Percentiles rank a stretch among this genome's conserved stretches.
phyloP scores from a whole-genome alignment of 2,329 filamentous ascomycete genomes.

The Cryoendolithus antarcticus region DNA sequence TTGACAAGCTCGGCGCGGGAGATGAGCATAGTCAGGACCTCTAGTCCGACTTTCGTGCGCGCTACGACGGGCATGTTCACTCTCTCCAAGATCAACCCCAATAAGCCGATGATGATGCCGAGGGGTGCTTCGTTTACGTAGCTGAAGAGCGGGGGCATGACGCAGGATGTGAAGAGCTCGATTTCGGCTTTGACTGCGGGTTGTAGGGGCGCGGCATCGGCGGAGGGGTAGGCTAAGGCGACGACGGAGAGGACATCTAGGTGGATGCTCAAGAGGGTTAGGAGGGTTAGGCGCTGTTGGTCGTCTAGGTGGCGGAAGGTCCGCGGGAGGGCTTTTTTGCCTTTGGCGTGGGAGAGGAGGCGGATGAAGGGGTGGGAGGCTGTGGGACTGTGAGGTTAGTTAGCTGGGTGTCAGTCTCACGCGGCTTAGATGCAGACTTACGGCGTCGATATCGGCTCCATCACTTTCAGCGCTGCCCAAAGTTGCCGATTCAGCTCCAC shows the following conservation, averaged over 20 bases:
- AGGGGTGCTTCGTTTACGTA: conserved; percentile 86
- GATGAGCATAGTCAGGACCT: conserved; percentile 84
- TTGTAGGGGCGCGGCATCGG: conserved; percentile 62
- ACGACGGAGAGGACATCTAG: conserved; percentile 88
- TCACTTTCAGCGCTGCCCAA: conserved; percentile 80
- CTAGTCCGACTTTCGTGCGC: conserved; percentile 75
- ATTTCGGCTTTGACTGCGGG: conserved; percentile 76
- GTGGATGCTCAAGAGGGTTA: conserved; percentile 92
- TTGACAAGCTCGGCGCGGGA: conserved; percentile 90
- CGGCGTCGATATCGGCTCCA: conserved; percentile 65
- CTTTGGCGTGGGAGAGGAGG: conserved; percentile 86
- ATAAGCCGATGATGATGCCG: conserved; percentile 77
- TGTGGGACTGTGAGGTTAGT: conserved; percentile 46
- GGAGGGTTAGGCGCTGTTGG: conserved; percentile 83
- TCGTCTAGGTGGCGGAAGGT: conserved; percentile 89
- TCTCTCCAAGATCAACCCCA: conserved; percentile 70
- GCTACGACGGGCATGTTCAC: conserved; percentile 76
- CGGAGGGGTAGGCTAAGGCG: conserved; percentile 58
- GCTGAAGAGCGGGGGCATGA: conserved; percentile 80
- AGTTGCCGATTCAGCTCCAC: conserved; percentile 64
- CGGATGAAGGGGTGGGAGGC: conserved; percentile 83
- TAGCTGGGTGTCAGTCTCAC: background rate
- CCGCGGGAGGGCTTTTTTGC: conserved; percentile 88
- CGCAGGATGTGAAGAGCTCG: conserved; percentile 74
- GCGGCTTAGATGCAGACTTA: conserved; percentile 20